Conservation (phyloP, 2,329 filamentous ascomycete genomes). For the Fusarium protoensiforme region DNA sequence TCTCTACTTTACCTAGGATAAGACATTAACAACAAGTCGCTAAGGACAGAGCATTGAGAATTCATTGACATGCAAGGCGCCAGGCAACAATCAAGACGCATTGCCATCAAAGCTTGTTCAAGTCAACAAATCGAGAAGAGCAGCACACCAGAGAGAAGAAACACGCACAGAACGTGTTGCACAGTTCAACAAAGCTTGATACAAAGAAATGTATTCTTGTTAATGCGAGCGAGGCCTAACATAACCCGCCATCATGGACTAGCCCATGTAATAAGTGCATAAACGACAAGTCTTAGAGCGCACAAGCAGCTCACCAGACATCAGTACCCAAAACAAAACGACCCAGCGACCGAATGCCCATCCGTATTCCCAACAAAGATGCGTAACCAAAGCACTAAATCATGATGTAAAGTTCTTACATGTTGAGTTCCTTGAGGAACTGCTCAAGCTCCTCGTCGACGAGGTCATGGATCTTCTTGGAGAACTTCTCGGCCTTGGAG, state of each 20-base stretch:
- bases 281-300: conserved; percentile 23
- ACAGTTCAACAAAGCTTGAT: neutral
- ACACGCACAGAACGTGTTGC: neutral
- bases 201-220: conserved; percentile 37
- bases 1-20: neutral
- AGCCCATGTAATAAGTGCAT: conserved; percentile 26
- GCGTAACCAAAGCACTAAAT: conserved; percentile 40
- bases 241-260: conserved; percentile 14
- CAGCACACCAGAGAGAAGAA: neutral
- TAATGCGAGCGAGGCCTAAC: conserved; percentile 16
- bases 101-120: neutral
- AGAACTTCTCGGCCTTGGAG: conserved; percentile 69
- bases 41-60: neutral
- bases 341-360: conserved; percentile 32
- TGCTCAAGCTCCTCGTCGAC: conserved; percentile 71
- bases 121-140: neutral
- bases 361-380: conserved; percentile 41
- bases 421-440: conserved; percentile 65
- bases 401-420: conserved; percentile 46
- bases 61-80: neutral
- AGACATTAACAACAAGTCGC: neutral
- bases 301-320: conserved; percentile 32
- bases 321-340: conserved; percentile 44
- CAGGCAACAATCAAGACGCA: neutral
- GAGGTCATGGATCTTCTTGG: conserved; percentile 71